Conservation (phyloP, 164 flowering plant genomes). For the Aristolochia fimbriata region DNA sequence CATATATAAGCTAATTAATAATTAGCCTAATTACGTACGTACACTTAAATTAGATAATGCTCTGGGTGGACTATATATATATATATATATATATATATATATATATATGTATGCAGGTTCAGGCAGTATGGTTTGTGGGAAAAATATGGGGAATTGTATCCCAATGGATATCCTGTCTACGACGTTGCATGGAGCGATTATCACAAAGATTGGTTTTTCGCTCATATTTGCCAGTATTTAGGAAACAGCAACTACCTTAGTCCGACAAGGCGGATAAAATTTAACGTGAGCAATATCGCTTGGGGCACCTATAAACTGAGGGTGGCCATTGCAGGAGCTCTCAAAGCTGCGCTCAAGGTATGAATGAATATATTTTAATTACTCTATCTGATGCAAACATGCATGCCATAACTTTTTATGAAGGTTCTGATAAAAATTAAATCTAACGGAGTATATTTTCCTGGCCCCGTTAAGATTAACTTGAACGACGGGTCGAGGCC, state of each 20-base stretch:
- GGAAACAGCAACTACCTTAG: constrained; percentile 23
- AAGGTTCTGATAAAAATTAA: neutral
- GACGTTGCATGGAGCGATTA: constrained; percentile 49
- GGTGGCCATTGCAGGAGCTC: constrained; percentile 26
- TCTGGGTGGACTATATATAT: too few species aligned
- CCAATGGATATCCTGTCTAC: constrained; percentile 50
- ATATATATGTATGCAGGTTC: too few species aligned
- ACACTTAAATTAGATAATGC: too few species aligned
- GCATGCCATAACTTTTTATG: neutral
- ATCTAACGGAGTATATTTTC: neutral
- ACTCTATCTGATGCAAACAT: too few species aligned
- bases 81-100: too few species aligned
- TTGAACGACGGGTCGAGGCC: constrained; percentile 15
- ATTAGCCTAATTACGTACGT: too few species aligned
- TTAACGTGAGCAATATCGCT: constrained; percentile 13
- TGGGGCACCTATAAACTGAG: constrained; percentile 18
- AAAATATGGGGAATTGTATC: constrained; percentile 60
- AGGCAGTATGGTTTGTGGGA: constrained; percentile 91
- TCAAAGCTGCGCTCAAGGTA: constrained; percentile 21
- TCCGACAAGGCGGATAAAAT: constrained; percentile 41
- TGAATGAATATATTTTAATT: too few species aligned
- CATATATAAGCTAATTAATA: too few species aligned
- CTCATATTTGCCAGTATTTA: constrained; percentile 52
- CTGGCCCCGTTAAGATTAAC: constrained; percentile 1
- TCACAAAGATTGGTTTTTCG: constrained; percentile 69